Base-by-base conservation (phyloP, 2,329 filamentous ascomycete genomes). In the Sporothrix inflata region DNA sequence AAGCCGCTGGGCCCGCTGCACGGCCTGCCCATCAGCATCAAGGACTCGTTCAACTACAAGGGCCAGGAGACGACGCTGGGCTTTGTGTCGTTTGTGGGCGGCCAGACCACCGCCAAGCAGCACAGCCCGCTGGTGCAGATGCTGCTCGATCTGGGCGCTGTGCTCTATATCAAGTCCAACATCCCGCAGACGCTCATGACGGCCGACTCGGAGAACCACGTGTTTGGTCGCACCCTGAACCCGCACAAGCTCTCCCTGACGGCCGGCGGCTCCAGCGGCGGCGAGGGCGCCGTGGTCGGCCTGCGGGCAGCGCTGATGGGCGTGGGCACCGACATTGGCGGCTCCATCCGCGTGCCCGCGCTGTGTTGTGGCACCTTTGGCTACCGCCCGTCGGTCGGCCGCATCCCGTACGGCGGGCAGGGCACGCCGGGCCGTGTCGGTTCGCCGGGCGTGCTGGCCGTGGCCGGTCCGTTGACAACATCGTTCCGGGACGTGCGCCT, bases 401-500 rank as follows among this genome's bases (percentile, higher is more conserved):
- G 65, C 8, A 24, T 68, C 16, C 65, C 65, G 1, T 68, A 70
- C 61, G 30, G 24, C 27, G 19, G 57, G 51, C 49, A 68, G 45
- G 21, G 69, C 49, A 19, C 30, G 42, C 40, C 67, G 27, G n/a
- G 14, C 27, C 7, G 68, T 30, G 60, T 16, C 3, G 60, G 60
- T 5, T 65, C 60, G 2, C 63, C 63, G 7, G 63, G 65, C n/a
- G 8, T 49, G 4, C 38, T 66, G n/a, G 45, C 65, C 11, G 49
- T 61, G 4, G 55, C 45, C 14, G 73, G 73, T 1, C 73, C 73
- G 11, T 40, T 74, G 19, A 30, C 66, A 7, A 65, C 86, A 0
- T 88, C 86, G 1, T 79, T 87, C 1, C 82, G 84, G 1, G 86
- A 85, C 0, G 76, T 92, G 11, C 84, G 84, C 47, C 79, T 92